A percentile compares a stretch with the other conserved stretches of the same genome.
Conservation (phyloP, 495 filamentous ascomycete genomes). For the Sporormia fimetaria region DNA sequence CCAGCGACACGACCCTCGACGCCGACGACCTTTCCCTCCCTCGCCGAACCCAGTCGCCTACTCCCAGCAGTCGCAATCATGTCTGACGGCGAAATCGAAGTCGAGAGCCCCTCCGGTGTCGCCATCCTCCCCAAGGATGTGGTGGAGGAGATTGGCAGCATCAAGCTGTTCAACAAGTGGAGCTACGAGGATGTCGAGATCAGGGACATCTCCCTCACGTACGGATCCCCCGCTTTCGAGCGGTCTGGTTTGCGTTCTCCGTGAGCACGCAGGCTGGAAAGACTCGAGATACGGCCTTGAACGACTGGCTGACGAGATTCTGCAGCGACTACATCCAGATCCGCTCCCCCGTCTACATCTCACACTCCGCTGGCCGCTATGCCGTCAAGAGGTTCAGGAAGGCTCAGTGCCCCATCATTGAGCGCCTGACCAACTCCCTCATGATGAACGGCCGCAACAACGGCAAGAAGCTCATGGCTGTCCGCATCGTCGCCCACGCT, state of each 20-base stretch:
- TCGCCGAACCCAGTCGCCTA: constrained; percentile 13
- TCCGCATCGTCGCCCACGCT: constrained; percentile 95
- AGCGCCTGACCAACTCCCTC: constrained; percentile 99
- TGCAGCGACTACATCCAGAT: constrained; percentile 99
- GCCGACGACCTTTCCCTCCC: constrained; percentile 1
- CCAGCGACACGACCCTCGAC: constrained; percentile 12
- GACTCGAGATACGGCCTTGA: not conserved
- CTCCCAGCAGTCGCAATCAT: constrained; percentile 24
- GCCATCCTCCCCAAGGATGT: constrained; percentile 92
- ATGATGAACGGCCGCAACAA: constrained; percentile 99
- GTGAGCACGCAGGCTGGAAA: too few relatives aligned
- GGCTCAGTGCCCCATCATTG: constrained; percentile 99
- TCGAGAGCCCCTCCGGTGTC: constrained; percentile 61
- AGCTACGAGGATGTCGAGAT: constrained; percentile 99
- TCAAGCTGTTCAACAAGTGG: constrained; percentile 97
- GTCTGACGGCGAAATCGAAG: constrained; percentile 97
- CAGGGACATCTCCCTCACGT: constrained; percentile 98
- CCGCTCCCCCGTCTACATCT: constrained; percentile 93
- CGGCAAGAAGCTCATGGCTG: constrained; percentile 99
- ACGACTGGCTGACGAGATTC: constrained; percentile 25
- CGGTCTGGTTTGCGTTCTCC: too few relatives aligned
- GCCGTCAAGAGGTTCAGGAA: constrained; percentile 99
- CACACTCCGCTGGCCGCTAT: constrained; percentile 97
- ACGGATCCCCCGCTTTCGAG: constrained; percentile 36
- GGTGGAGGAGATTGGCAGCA: constrained; percentile 72